Base-by-base conservation (phyloP, 805 yeast genomes). In the Candida chauliodis region DNA sequence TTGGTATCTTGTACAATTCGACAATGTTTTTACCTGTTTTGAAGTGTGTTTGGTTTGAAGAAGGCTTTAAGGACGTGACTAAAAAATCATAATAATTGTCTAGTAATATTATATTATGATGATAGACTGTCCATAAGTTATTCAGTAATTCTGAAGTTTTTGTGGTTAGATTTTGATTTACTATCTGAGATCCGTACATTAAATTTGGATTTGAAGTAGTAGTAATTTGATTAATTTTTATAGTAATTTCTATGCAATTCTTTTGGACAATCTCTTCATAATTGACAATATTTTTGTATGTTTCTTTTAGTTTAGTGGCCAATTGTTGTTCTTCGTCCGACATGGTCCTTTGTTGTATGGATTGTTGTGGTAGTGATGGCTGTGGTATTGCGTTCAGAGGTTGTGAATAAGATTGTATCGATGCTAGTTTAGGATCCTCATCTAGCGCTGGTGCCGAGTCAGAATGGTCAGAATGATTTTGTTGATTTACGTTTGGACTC, bases 21-120 rank as follows among this genome's bases (percentile, higher is more conserved):
- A 85, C 85, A 34, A 85, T 77, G 47, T 84, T 86, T 52, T 78
- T 79, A 2, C 93, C 93, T 2, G 89, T 79, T 53, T 78, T 81
- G 23, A 84, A 81, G 41, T 65, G 69, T 11, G 66, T 62, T 32
- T 63, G 63, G 43, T 64, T 66, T 3, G 78, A 66, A 5, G 71
- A 58, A 13, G 89, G 88, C 35, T 81, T 75, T 44, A 83, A 65
- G 1, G 90, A 86, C 14, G 84, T 80, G 10, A 82, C 72, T 28
- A 84, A 57, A 49, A 84, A 84, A 48, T 83, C 88, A 44, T 81
- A 78, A 52, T 84, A 84, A 49, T 81, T 76, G 55, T 84, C 85
- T 40, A 84, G 61, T 26, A 84, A 59, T 22, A 78, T 78, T 13
- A 79, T 68, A 54, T 82, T 81, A 46, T 78, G 75, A 54, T 78